phyloP scores from a whole-genome alignment of 768 basidiomycete species.

The Phylloporus sp. region DNA sequence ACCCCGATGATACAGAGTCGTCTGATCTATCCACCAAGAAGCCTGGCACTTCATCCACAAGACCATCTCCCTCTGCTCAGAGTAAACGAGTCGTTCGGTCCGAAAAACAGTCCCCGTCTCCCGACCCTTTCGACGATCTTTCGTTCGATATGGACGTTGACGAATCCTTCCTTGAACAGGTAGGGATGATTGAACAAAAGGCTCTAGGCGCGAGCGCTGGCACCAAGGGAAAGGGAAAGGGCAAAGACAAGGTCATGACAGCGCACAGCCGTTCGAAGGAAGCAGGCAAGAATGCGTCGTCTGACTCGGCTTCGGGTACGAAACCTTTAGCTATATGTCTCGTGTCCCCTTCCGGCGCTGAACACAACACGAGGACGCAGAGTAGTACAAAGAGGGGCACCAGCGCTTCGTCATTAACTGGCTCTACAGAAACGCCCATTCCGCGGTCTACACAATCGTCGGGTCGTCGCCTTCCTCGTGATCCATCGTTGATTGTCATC shows the following conservation, averaged over 20 bases:
- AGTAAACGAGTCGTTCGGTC: slow-evolving; percentile 1
- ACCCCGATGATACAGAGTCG: slow-evolving; percentile 30
- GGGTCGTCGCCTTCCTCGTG: slow-evolving; percentile 10
- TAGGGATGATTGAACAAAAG: slow-evolving; percentile 26
- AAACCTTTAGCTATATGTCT: slow-evolving; percentile 6
- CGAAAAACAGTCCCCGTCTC: slow-evolving; percentile 14
- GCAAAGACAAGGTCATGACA: slow-evolving; percentile 4
- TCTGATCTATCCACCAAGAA: slow-evolving; percentile 5
- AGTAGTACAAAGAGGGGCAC: slow-evolving; percentile 5
- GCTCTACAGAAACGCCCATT: slow-evolving; percentile 8
- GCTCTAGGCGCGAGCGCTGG: slow-evolving; percentile 9
- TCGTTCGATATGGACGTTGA: slow-evolving; percentile 35
- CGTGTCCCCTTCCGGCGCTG: slow-evolving; percentile 8
- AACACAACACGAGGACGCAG: slow-evolving; percentile 14
- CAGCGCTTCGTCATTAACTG: slow-evolving; percentile 13
- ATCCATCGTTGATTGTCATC: slow-evolving; percentile 22
- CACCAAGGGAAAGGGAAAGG: slow-evolving; percentile 23
- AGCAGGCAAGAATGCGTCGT: slow-evolving; percentile 3
- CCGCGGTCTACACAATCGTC: slow-evolving; percentile 15
- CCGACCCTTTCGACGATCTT: slow-evolving; percentile 33
- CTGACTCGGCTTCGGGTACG: slow-evolving; percentile 16
- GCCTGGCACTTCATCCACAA: slow-evolving; percentile 11
- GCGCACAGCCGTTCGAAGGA: neutral
- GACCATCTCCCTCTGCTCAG: neutral
- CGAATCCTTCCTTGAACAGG: slow-evolving; percentile 39